A percentile compares a stretch with the other conserved stretches of the same genome.
These are phyloP conservation scores for Peronosclerospora sorghi DNA, from an alignment of 352 stramenopile genomes.

Conservation along the genomic window DNA sequence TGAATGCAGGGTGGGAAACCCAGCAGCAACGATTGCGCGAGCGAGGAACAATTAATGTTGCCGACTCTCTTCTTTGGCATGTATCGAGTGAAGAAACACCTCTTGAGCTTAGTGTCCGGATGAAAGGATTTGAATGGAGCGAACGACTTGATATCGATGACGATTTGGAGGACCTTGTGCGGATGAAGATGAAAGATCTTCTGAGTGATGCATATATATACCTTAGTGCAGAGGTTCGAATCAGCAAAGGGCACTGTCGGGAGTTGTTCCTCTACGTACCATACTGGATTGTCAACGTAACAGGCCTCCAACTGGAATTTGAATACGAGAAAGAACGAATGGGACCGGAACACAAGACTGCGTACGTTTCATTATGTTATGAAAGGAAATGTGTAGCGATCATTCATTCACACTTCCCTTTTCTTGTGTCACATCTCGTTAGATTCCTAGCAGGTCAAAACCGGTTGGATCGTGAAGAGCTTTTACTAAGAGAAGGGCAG, in stretches of 20 bases:
- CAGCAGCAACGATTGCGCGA: slow-evolving; percentile 66
- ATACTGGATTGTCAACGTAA: slow-evolving; percentile 85
- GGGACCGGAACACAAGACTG: slow-evolving; percentile 50
- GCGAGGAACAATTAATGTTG: slow-evolving; percentile 63
- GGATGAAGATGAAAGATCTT: slow-evolving; percentile 71
- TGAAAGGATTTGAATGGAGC: slow-evolving; percentile 83
- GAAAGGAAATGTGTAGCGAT: neutral
- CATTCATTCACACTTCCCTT: slow-evolving; percentile 1
- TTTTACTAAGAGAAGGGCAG: slow-evolving; percentile 62
- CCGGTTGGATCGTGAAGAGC: slow-evolving; percentile 59
- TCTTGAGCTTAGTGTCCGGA: slow-evolving; percentile 63
- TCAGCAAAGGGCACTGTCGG: slow-evolving; percentile 39
- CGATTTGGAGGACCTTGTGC: slow-evolving; percentile 39
- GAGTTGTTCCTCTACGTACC: slow-evolving; percentile 78
- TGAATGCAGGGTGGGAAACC: slow-evolving; percentile 62
- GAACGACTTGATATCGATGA: slow-evolving; percentile 45
- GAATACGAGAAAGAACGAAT: slow-evolving; percentile 72
- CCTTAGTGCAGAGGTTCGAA: slow-evolving; percentile 51
- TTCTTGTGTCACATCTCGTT: slow-evolving; percentile 4
- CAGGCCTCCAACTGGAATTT: slow-evolving; percentile 72
- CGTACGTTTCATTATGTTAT: slow-evolving; percentile 20
- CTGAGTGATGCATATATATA: slow-evolving; percentile 64
- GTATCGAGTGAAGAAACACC: slow-evolving; percentile 68
- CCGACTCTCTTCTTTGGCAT: slow-evolving; percentile 76
- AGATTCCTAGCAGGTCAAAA: slow-evolving; percentile 67